A percentile compares a stretch with the other conserved stretches of the same genome.
Evolutionary conservation across 352 stramenopile genomes (phyloP).

Genomic region (Globisporangium nagaii): DNA sequence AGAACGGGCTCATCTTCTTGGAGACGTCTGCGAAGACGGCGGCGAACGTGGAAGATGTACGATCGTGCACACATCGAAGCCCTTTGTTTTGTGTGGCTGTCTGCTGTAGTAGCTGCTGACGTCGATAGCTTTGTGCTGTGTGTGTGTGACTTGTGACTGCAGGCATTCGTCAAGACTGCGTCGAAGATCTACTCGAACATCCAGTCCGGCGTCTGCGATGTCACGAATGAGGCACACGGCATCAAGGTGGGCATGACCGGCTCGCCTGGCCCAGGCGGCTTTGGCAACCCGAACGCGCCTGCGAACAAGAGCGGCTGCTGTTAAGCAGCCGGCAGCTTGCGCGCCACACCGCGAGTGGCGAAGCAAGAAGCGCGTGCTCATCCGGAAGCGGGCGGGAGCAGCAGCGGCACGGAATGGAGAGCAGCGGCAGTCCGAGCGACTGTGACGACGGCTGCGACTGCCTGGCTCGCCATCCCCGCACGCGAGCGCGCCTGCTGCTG

Average conservation of each 20-base stretch:
- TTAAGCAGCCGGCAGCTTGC: too few relatives aligned
- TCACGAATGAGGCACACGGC: constrained; percentile 91
- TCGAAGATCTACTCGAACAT: constrained; percentile 97
- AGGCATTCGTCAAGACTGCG: constrained; percentile 94
- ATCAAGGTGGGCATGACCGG: constrained; percentile 89
- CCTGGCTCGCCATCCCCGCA: too few relatives aligned
- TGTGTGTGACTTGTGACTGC: neutral
- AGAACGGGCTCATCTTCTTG: constrained; percentile 99
- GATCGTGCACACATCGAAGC: too few relatives aligned
- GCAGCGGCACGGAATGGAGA: too few relatives aligned
- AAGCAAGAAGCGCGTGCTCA: too few relatives aligned
- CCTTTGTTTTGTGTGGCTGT: too few relatives aligned
- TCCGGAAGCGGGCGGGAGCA: too few relatives aligned
- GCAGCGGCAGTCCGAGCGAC: too few relatives aligned
- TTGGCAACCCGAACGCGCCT: constrained; percentile 69
- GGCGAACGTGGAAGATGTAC: constrained; percentile 97
- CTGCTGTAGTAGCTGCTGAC: neutral
- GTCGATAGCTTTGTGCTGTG: neutral
- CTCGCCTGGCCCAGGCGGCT: constrained; percentile 66
- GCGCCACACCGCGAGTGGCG: too few relatives aligned
- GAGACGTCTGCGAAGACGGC: constrained; percentile 99
- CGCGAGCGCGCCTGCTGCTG: too few relatives aligned
- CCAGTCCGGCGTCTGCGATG: constrained; percentile 91
- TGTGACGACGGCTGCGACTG: too few relatives aligned
- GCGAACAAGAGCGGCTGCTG: constrained; percentile 70